Base-by-base conservation (phyloP, 768 basidiomycete genomes). In the Pholiota molesta region DNA sequence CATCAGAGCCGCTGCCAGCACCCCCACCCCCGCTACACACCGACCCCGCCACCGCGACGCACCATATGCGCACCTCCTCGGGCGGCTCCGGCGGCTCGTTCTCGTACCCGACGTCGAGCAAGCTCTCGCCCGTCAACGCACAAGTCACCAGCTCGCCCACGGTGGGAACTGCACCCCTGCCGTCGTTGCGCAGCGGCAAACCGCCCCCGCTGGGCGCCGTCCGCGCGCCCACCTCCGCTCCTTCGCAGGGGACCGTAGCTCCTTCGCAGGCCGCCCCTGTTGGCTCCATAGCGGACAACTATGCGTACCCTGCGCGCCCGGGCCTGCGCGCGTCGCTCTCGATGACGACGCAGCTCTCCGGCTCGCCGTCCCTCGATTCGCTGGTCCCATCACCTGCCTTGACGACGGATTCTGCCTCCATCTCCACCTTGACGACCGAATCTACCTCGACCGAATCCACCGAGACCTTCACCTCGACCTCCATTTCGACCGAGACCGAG, bases 61-160 rank as follows among this genome's bases (percentile, higher is more conserved):
- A 10, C 19, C 53, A 21, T 10, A 55, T 19, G 39, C 14, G 33
- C 13, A 40, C 5, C 33, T 14, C 31, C 42, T 29, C 35, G 8
- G 53, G 13, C 26, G 56, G 35, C 57, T 29, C 35, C 16, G 53
- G 13, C 26, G 56, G 35, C 57, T 33, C 52, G 14, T 45, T 55
- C 19, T 60, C 59, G 19, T 60, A 53, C 59, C 59, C 59, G 21
- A 33, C 53, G 2, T 53, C 53, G 21, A 60, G 52, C 52, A 17
- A n/a, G 13, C 5, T 53, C 23, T 60, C 59, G 2, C 59, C 52
- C 4, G 52, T 60, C 11, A 19, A 44, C 14, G 57, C 19, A 4
- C n/a, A 23, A 2, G 47, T 49, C 21, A 5, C 47, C 10, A 21
- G n/a, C 17, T 44, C 42, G 42, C 42, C 42, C 3, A 37, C 31